Conservation (phyloP, 2,329 filamentous ascomycete species). For the Scleromitrula shiraiana region DNA sequence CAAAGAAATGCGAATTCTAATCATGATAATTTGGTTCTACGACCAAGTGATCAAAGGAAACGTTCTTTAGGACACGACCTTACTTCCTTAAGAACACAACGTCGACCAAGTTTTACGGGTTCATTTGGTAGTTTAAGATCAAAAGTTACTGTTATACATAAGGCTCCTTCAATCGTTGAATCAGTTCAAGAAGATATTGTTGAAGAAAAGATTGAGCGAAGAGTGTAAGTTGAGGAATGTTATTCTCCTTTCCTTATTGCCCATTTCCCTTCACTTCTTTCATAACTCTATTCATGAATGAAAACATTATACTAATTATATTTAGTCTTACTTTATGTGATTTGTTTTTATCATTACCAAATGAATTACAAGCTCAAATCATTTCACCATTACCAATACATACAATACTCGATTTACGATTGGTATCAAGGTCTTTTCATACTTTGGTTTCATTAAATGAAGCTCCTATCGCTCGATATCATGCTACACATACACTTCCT, state of each 20-base stretch:
- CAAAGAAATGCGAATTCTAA: slow-evolving; percentile 14
- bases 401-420: slow-evolving; percentile 50
- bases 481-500: slow-evolving; percentile 51
- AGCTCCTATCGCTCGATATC: slow-evolving; percentile 51
- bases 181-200: slow-evolving; percentile 23
- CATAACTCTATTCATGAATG: too few species aligned
- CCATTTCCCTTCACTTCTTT: neutral
- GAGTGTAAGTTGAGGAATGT: slow-evolving; percentile 19
- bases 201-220: slow-evolving; percentile 18
- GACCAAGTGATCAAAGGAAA: slow-evolving; percentile 28
- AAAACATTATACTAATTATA: too few species aligned
- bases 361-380: slow-evolving; percentile 55
- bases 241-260: neutral
- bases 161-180: slow-evolving; percentile 23
- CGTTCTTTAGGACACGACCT: slow-evolving; percentile 29
- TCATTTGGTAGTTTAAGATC: slow-evolving; percentile 28
- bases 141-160: slow-evolving; percentile 25
- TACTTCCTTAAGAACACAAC: slow-evolving; percentile 23
- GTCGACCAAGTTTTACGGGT: slow-evolving; percentile 27
- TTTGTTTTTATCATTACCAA: slow-evolving; percentile 50
- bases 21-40: slow-evolving; percentile 17
- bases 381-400: slow-evolving; percentile 51
- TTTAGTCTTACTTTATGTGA: slow-evolving; percentile 43
- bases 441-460: slow-evolving; percentile 53
- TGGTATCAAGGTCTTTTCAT: slow-evolving; percentile 52